Percentiles rank a stretch among this genome's conserved stretches.
Evolutionary conservation across 345 rosid genomes (phyloP).

Genomic region (Fremontodendron californicum): DNA sequence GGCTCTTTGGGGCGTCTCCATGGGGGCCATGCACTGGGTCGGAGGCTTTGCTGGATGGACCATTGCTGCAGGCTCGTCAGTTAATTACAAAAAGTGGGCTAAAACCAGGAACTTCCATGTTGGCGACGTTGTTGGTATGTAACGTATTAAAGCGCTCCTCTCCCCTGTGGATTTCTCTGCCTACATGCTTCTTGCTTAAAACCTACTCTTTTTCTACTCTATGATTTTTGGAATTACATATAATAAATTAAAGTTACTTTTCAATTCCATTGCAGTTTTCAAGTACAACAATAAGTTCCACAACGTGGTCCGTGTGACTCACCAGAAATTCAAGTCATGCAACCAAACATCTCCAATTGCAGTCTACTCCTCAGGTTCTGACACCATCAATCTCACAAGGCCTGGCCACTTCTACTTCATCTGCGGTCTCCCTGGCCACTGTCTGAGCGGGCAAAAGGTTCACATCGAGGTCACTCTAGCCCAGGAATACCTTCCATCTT

Average conservation of each 20-base stretch:
- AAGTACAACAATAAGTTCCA: not conserved
- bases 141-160: not conserved
- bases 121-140: slow-evolving; percentile 21
- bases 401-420: slow-evolving; percentile 17
- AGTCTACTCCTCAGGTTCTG: slow-evolving; percentile 14
- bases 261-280: slow-evolving; percentile 14
- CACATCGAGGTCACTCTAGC: not conserved
- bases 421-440: slow-evolving; percentile 18
- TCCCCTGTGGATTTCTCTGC: not conserved
- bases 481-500: not conserved
- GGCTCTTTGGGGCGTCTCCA: not conserved
- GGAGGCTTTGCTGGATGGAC: slow-evolving; percentile 28
- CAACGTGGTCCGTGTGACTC: slow-evolving; percentile 17
- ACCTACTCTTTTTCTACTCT: not conserved
- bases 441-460: slow-evolving; percentile 18
- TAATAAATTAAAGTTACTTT: not conserved
- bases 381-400: not conserved
- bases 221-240: not conserved
- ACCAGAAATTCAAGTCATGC: slow-evolving; percentile 7
- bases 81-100: slow-evolving; percentile 25
- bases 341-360: slow-evolving; percentile 1
- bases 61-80: not conserved
- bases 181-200: not conserved
- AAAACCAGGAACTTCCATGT: slow-evolving; percentile 7
- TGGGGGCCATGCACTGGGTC: slow-evolving; percentile 9